Evolutionary conservation across 2,329 filamentous ascomycete species (phyloP), one percentile per base, ranked within the genome.

Genomic region (Whalleya microplaca): DNA sequence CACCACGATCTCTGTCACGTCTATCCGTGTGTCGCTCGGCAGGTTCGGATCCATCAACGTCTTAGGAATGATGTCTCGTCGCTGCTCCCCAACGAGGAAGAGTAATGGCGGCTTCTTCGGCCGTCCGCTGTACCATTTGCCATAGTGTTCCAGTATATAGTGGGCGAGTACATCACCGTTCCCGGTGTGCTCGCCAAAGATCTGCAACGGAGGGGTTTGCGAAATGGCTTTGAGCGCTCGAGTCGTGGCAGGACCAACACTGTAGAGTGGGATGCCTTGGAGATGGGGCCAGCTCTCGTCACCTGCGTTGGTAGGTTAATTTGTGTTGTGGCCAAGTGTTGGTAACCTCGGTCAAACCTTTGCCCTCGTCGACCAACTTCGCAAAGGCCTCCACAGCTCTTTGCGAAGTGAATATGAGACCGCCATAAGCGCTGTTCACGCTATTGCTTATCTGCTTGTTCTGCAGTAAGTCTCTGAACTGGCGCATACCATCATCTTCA

Each of bases 41-140:
- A 92, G 74, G 0, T 70, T 65, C 0, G 77, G 69, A 41, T 84
- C 81, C 79, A 87, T 90, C 40, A 98, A 77, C 1, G 85, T 91
- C 65, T 84, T 90, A 1, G 95, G 93, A 61, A 99, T 96, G 63
- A 96, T 86, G 71, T 98, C 95, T 44, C 95, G 80, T 52, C 92
- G 84, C 70, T 93, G 90, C 71, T 97, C 94, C 19, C 95, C 95
- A 0, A 96, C 92, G 14, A 96, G 82, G 72, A 98, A 99, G 1
- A 98, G 76, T 4, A 98, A 72, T 0, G 89, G 83, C 0, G 85
- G 86, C 65, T 85, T 85, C 14, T 64, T 66, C 10, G 70, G 47
- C 48, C 73, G 69, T 40, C 71, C 71, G 37, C 69, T 61, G 62
- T 84, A 81, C 78, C 80, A 82, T 48, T 75, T 67, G 21, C 67